Percentiles rank a stretch among this genome's conserved stretches.
phyloP scores from a whole-genome alignment of 2,329 filamentous ascomycete genomes.

The Calonectria pseudoreteaudii region DNA sequence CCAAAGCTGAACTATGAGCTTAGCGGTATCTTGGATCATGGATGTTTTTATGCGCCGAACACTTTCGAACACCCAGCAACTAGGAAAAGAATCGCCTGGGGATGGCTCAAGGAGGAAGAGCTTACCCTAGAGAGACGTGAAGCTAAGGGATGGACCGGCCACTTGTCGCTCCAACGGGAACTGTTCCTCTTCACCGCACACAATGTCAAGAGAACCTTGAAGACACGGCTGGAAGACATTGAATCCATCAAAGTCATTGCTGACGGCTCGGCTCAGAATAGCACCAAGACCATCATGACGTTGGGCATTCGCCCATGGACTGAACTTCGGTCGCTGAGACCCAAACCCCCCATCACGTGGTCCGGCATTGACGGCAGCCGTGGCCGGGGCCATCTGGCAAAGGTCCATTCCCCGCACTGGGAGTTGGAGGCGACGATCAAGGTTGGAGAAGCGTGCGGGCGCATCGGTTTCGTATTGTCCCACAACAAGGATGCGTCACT shows the following conservation, averaged over 20 bases:
- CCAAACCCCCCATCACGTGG: slow-evolving; percentile 27
- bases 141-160: slow-evolving; percentile 61
- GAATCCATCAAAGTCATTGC: slow-evolving; percentile 51
- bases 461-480: slow-evolving; percentile 39
- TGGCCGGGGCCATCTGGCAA: not conserved
- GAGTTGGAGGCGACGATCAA: slow-evolving; percentile 41
- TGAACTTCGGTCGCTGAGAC: slow-evolving; percentile 37
- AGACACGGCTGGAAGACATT: slow-evolving; percentile 52
- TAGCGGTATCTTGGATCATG: slow-evolving; percentile 61
- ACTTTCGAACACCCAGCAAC: slow-evolving; percentile 59
- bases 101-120: slow-evolving; percentile 65
- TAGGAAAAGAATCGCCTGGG: slow-evolving; percentile 55
- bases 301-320: slow-evolving; percentile 51
- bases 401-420: slow-evolving; percentile 30
- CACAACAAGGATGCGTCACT: slow-evolving; percentile 42
- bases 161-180: slow-evolving; percentile 59
- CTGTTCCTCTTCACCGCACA: slow-evolving; percentile 53
- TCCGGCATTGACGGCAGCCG: not conserved
- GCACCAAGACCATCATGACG: slow-evolving; percentile 54
- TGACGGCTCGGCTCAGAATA: not conserved
- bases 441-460: slow-evolving; percentile 16
- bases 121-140: slow-evolving; percentile 55
- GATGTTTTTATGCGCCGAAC: slow-evolving; percentile 61
- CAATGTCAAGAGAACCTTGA: slow-evolving; percentile 51
- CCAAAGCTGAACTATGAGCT: slow-evolving; percentile 50